Evolutionary conservation across 805 yeast genomes (phyloP).

Genomic region (Pichia deserticola): DNA sequence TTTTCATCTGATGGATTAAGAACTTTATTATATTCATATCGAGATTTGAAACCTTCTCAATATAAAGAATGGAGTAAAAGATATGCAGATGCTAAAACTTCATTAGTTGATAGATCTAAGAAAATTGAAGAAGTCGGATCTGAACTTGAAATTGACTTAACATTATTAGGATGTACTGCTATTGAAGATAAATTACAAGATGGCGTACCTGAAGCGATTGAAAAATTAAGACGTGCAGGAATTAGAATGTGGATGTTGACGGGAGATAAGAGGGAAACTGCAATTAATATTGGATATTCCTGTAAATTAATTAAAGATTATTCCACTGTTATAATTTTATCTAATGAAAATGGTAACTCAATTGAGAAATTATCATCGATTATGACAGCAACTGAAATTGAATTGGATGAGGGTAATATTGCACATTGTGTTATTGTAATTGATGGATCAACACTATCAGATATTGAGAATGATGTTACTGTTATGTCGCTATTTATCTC

Average conservation of each 20-base stretch:
- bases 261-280: conserved; percentile 97
- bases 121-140: conserved; percentile 70
- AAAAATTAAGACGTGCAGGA: conserved; percentile 85
- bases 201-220: conserved; percentile 96
- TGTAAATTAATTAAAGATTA: conserved; percentile 90
- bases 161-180: conserved; percentile 86
- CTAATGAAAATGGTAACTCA: conserved; percentile 17
- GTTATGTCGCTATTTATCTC: conserved; percentile 72
- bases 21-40: conserved; percentile 77
- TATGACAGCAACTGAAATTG: conserved; percentile 70
- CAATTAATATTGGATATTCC: conserved; percentile 93
- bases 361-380: conserved; percentile 53
- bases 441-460: conserved; percentile 82
- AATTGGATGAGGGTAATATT: conserved; percentile 61
- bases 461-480: conserved; percentile 66
- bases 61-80: conserved; percentile 61
- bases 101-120: conserved; percentile 57
- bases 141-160: conserved; percentile 58
- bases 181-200: conserved; percentile 94
- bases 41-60: conserved; percentile 53
- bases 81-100: conserved; percentile 70
- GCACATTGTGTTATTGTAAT: conserved; percentile 94
- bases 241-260: conserved; percentile 97
- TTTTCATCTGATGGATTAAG: conserved; percentile 93
- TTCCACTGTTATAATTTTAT: conserved; percentile 74